These are phyloP conservation scores for Annulohypoxylon maeteangense DNA, from an alignment of 495 filamentous ascomycete genomes.

Conservation along the genomic window DNA sequence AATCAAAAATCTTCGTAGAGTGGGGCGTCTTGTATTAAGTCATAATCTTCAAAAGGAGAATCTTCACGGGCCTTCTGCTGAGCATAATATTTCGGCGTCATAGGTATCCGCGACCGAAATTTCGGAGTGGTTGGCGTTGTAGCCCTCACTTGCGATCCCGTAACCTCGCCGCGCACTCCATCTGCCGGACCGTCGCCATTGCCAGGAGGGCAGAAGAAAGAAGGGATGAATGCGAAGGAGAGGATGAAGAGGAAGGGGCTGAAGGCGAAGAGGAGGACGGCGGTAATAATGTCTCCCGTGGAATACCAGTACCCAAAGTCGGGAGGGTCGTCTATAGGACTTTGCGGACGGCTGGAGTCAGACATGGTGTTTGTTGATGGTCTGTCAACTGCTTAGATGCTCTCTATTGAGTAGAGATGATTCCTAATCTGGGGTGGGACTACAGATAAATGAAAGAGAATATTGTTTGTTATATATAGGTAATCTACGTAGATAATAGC, in stretches of 20 bases:
- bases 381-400: background rate
- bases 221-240: no score
- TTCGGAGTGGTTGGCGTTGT: background rate
- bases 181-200: background rate
- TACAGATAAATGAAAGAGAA: no score
- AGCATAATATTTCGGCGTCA: background rate
- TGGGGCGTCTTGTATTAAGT: background rate
- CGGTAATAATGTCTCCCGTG: no score
- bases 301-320: no score
- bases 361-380: background rate
- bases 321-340: no score
- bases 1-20: background rate
- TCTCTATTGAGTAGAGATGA: background rate
- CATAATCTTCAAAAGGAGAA: background rate
- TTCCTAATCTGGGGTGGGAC: background rate
- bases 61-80: background rate
- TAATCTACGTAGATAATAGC: background rate
- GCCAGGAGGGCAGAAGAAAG: background rate
- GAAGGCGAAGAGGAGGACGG: no score
- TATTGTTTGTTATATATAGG: no score
- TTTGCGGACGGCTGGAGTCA: no score
- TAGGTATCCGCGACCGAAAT: background rate
- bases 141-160: background rate
- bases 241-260: no score
- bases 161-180: background rate